phyloP scores from a whole-genome alignment of 345 rosid species.

The Leavenworthia alabamica region DNA sequence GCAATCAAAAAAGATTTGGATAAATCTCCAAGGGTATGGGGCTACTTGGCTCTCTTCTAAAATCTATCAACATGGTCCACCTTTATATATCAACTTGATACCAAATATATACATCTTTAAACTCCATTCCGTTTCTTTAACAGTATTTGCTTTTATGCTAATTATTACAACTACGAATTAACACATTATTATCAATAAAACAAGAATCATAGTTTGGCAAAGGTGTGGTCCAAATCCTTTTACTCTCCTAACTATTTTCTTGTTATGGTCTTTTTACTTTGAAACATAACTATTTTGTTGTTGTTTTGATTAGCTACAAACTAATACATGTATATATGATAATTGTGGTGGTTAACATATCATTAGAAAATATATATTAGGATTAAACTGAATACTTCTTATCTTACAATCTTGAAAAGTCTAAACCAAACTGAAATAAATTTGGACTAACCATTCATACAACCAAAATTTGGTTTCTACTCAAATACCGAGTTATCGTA shows the following conservation, averaged over 20 bases:
- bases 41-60: conserved; percentile 29
- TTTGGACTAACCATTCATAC: not conserved
- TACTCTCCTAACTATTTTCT: conserved; percentile 1
- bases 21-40: conserved; percentile 28
- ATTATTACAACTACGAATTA: not conserved
- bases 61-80: conserved; percentile 25
- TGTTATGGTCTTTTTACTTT: conserved; percentile 2
- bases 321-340: not conserved
- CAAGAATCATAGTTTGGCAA: not conserved
- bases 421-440: not conserved
- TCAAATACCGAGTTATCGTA: not conserved
- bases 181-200: not conserved
- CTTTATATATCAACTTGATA: too few relatives aligned
- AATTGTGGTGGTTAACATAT: too few relatives aligned
- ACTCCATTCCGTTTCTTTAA: not conserved
- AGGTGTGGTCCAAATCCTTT: conserved; percentile 11
- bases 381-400: not conserved
- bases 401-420: not conserved
- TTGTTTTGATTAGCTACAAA: not conserved
- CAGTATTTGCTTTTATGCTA: not conserved
- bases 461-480: not conserved
- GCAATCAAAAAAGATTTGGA: conserved; percentile 28
- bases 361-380: too few relatives aligned
- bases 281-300: conserved; percentile 1
- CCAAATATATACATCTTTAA: not conserved